These are phyloP conservation scores for Cladophialophora yegresii DNA, from an alignment of 2,329 filamentous ascomycete species.

Conservation along the genomic window DNA sequence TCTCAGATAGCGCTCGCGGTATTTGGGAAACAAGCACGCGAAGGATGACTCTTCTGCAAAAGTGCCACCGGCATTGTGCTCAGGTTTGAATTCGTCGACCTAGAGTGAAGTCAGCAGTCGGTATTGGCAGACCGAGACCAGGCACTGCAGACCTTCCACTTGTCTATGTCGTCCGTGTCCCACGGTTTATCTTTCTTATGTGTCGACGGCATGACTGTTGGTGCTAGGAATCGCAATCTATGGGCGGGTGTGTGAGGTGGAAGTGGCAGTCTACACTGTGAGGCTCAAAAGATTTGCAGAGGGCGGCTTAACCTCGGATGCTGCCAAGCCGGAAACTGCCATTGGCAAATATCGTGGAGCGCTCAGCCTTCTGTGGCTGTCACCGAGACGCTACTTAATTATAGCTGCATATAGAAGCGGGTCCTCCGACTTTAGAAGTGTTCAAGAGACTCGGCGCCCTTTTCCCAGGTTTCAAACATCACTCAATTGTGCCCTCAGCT, in stretches of 20 bases:
- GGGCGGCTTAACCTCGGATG: neutral
- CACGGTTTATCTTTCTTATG: constrained; percentile 89
- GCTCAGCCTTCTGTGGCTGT: too few relatives aligned
- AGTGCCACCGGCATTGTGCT: constrained; percentile 80
- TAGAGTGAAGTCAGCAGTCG: constrained; percentile 39
- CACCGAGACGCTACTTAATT: too few relatives aligned
- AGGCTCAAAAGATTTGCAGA: neutral
- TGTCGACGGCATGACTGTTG: constrained; percentile 72
- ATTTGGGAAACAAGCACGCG: constrained; percentile 82
- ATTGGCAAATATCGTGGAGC: neutral
- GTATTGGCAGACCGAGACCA: neutral
- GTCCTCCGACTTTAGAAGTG: too few relatives aligned
- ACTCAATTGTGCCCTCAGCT: too few relatives aligned
- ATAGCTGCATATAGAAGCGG: too few relatives aligned
- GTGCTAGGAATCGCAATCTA: neutral
- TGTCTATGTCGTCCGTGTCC: constrained; percentile 96
- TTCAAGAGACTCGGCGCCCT: too few relatives aligned
- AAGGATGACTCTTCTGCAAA: constrained; percentile 95
- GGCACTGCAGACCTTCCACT: constrained; percentile 70
- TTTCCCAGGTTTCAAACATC: too few relatives aligned
- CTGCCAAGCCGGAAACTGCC: neutral
- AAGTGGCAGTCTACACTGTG: neutral
- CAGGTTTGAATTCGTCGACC: constrained; percentile 79
- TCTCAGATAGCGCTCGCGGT: constrained; percentile 89
- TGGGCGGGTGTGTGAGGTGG: neutral